Conservation (phyloP, 2,329 filamentous ascomycete species). For the Gaeumannomyces sp. region DNA sequence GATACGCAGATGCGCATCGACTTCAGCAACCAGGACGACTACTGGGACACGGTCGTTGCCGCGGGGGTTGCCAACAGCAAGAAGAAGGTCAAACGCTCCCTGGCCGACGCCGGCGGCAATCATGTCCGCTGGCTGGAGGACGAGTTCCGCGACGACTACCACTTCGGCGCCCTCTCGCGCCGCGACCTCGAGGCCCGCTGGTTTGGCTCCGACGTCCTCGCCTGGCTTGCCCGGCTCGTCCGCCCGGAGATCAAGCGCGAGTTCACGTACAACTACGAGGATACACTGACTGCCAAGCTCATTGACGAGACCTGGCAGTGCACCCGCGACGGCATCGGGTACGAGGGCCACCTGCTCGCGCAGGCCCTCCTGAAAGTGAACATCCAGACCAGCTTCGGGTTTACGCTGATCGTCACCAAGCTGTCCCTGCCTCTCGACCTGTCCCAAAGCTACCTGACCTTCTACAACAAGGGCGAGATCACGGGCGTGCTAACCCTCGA, state of each 20-base stretch:
- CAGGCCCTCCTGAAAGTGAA: background rate
- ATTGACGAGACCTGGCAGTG: background rate
- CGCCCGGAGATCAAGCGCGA: background rate
- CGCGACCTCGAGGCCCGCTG: background rate
- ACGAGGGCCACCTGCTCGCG: background rate
- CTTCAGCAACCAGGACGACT: conserved; percentile 29
- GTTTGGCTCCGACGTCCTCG: background rate
- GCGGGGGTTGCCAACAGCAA: background rate
- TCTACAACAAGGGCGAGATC: background rate
- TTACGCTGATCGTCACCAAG: background rate
- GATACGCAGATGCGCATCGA: conserved; percentile 32
- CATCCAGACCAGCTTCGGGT: background rate
- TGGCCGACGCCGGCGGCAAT: background rate
- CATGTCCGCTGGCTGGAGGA: background rate
- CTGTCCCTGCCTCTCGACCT: background rate
- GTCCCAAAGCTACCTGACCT: background rate
- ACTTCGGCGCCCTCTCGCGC: background rate
- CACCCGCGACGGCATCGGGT: background rate
- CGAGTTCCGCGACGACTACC: background rate
- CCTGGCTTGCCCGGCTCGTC: background rate
- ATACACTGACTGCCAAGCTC: background rate
- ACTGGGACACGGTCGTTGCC: conserved; percentile 29
- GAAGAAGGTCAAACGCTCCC: background rate
- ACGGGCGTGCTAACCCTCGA: background rate
- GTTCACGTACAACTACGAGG: background rate